phyloP scores from a whole-genome alignment of 352 stramenopile species.

The Peronospora destructor region DNA sequence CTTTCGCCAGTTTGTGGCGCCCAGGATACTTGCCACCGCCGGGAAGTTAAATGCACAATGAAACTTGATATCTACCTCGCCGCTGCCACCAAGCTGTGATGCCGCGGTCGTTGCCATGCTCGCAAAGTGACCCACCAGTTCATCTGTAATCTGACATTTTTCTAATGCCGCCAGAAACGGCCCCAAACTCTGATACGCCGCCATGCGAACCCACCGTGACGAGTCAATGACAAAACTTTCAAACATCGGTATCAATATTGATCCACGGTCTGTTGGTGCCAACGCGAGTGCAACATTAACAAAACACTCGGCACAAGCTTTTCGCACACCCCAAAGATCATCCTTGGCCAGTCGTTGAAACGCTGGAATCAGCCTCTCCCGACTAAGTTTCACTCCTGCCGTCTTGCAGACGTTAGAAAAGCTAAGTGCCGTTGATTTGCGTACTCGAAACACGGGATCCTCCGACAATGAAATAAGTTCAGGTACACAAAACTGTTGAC shows the following conservation, averaged over 20 bases:
- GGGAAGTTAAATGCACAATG: slow-evolving; percentile 91
- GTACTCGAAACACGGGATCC: slow-evolving; percentile 90
- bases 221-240: slow-evolving; percentile 83
- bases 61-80: slow-evolving; percentile 86
- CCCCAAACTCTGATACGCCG: slow-evolving; percentile 88
- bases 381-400: slow-evolving; percentile 62
- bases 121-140: slow-evolving; percentile 75
- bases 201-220: slow-evolving; percentile 91
- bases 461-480: slow-evolving; percentile 88
- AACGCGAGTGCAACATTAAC: slow-evolving; percentile 84
- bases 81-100: slow-evolving; percentile 54
- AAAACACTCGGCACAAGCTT: slow-evolving; percentile 88
- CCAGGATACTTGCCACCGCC: slow-evolving; percentile 80
- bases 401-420: slow-evolving; percentile 87
- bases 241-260: slow-evolving; percentile 85
- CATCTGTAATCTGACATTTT: slow-evolving; percentile 69
- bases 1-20: slow-evolving; percentile 55
- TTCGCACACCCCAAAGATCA: slow-evolving; percentile 91
- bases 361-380: slow-evolving; percentile 83
- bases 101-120: slow-evolving; percentile 70
- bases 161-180: slow-evolving; percentile 80
- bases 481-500: slow-evolving; percentile 89
- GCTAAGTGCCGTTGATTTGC: slow-evolving; percentile 88
- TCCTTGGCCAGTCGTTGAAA: slow-evolving; percentile 89
- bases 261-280: slow-evolving; percentile 56